Evolutionary conservation across 768 basidiomycete species (phyloP), one percentile per base, ranked within the genome.

Genomic region (Tricholomella constricta): DNA sequence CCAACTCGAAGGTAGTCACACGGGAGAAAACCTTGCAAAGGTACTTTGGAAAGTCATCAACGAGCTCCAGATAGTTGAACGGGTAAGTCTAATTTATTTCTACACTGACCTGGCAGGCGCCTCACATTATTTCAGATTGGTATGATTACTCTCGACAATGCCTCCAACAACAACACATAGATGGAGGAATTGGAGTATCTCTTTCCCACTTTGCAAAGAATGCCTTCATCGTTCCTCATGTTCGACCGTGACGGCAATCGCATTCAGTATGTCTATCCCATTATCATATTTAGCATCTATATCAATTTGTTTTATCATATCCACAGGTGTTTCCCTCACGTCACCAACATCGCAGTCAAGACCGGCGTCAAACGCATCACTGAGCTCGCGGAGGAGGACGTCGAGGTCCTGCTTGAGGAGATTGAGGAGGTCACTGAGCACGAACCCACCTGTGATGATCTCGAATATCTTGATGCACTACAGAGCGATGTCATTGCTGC

Each of bases 91-190:
- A 17, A 6, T 19, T 20, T 27, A 34, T 23, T 12, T 11, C 5
- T 3, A 51, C 32, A 41, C n/a, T n/a, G n/a, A n/a, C n/a, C n/a
- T n/a, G n/a, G n/a, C n/a, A 26, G 26, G 9, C 12, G 5, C 11
- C 17, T 27, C 23, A 50, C 11, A 19, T 10, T 17, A 36, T 6
- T 25, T 17, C 44, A 65, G 64, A 57, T 63, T 29, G 53, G 60
- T 6, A 59, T 61, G 48, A 59, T 63, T 19, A 69, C 67, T 1
- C 48, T 66, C 17, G 67, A 69, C 38, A 71, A 69, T 36, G 60
- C 65, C 4, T 54, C 57, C 2, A 71, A 69, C 27, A 7, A 19
- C 31, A 22, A 35, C 3, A 7, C 50, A 25, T 20, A 32, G 17
- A 43, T 51, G 29, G 41, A 35, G 15, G 26, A 4, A 9, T 6